A percentile compares a stretch with the other conserved stretches of the same genome.
phyloP scores from a whole-genome alignment of 2,329 filamentous ascomycete species.

The Fusarium pilosicola region DNA sequence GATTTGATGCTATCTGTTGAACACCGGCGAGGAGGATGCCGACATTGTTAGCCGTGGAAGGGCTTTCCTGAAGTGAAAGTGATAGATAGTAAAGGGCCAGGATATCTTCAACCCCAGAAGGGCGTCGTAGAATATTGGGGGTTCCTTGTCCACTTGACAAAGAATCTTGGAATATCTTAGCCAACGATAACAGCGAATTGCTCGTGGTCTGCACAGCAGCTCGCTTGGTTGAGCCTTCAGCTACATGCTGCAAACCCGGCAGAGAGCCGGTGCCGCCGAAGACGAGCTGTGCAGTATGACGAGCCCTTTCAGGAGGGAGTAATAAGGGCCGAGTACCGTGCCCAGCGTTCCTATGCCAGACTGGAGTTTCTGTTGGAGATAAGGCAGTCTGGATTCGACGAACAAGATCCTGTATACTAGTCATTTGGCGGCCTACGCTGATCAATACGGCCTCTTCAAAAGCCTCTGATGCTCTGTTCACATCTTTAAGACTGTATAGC shows the following conservation, averaged over 20 bases:
- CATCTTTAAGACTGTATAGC: slow-evolving; percentile 89
- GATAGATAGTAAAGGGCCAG: slow-evolving; percentile 95
- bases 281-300: slow-evolving; percentile 83
- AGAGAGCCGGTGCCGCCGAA: slow-evolving; percentile 81
- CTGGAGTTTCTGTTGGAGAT: slow-evolving; percentile 47
- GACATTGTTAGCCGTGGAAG: slow-evolving; percentile 97
- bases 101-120: slow-evolving; percentile 88
- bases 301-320: slow-evolving; percentile 83
- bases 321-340: slow-evolving; percentile 67
- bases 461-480: slow-evolving; percentile 80
- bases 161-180: slow-evolving; percentile 97
- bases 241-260: slow-evolving; percentile 77
- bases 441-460: slow-evolving; percentile 97
- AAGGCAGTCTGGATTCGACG: slow-evolving; percentile 79
- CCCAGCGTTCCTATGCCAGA: slow-evolving; percentile 17
- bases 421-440: slow-evolving; percentile 76
- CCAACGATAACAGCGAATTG: slow-evolving; percentile 91
- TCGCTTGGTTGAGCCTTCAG: slow-evolving; percentile 76
- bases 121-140: slow-evolving; percentile 65
- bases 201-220: slow-evolving; percentile 93
- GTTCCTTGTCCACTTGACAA: slow-evolving; percentile 78
- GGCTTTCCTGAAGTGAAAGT: slow-evolving; percentile 91
- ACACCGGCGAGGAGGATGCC: slow-evolving; percentile 96
- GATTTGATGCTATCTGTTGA: slow-evolving; percentile 68
- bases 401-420: slow-evolving; percentile 82